Evolutionary conservation across 192 early-diverging fungal genomes (phyloP), one percentile per base, ranked within the genome.

Genomic region (Coemansia sp.): DNA sequence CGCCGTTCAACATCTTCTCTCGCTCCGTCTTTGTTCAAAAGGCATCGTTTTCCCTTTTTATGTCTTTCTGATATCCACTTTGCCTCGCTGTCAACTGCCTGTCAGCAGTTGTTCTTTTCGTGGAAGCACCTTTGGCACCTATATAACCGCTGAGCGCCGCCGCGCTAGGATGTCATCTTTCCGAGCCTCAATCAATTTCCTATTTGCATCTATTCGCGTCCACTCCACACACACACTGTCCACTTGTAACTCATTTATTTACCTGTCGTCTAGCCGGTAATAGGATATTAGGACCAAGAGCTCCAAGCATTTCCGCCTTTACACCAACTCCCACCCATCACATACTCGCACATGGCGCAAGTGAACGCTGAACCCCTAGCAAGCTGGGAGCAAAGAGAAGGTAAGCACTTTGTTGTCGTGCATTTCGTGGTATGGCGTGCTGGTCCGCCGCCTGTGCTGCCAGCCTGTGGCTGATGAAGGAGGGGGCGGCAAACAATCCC

Each of bases 361-460:
- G 53, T 34, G 34, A 31, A 34, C 6, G n/a, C 31, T 31, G 53
- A 56, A 16, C n/a, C 53, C 53, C 26, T 34, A 6, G 2, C 53
- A 7, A 18, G 14, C 31, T 56, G 53, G 53, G 53, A 56, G 14
- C 25, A 12, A 34, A 56, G 53, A 56, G 53, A 56, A 34, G 53
- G 53, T 56, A 56, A 56, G 53, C 31, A 9, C 53, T 56, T 52
- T 52, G 3, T 23, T 52, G 20, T 52, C 48, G 48, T 34, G 31
- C 13, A 28, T 34, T 34, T 34, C 53, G 31, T 28, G 53, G 13
- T n/a, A 34, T 56, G 53, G 16, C 53, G 53, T 34, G 16, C 33
- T 56, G 53, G 28, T 34, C 53, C 14, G 16, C 53, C 53, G 31
- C 31, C 34, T 56, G 53, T 34, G 12, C 33, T 28, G 26, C 13